Conservation (phyloP, 2,329 filamentous ascomycete species). For the Fusarium scirpi region DNA sequence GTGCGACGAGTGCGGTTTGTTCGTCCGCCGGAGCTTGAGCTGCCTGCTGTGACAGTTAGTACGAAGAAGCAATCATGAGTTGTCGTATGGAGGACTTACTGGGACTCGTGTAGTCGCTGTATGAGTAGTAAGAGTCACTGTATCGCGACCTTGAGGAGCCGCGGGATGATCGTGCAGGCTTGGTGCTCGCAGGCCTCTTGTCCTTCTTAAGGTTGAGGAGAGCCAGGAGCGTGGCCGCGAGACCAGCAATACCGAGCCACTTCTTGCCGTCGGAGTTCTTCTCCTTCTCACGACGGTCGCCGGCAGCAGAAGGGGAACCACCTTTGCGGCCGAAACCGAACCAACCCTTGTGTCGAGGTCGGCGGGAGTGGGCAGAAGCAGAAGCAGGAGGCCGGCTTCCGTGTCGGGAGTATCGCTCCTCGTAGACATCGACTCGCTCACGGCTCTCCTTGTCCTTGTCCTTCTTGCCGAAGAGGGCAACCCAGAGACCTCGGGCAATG, state of each 20-base stretch:
- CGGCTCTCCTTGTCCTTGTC: slow-evolving; percentile 57
- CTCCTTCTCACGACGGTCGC: slow-evolving; percentile 58
- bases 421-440: slow-evolving; percentile 70
- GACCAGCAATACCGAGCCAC: slow-evolving; percentile 66
- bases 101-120: slow-evolving; percentile 61
- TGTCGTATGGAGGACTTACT: slow-evolving; percentile 58
- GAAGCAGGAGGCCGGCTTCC: slow-evolving; percentile 53
- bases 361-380: slow-evolving; percentile 57
- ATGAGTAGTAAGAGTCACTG: slow-evolving; percentile 67
- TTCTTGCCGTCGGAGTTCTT: slow-evolving; percentile 63
- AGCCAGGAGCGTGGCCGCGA: slow-evolving; percentile 63
- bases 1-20: slow-evolving; percentile 52
- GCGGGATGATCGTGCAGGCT: slow-evolving; percentile 54
- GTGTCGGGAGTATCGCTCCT: slow-evolving; percentile 70
- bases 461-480: slow-evolving; percentile 71
- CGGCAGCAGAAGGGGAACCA: slow-evolving; percentile 54
- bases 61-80: neutral
- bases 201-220: slow-evolving; percentile 67
- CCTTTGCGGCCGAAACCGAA: slow-evolving; percentile 60
- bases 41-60: slow-evolving; percentile 54
- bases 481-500: slow-evolving; percentile 72
- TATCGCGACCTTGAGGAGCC: slow-evolving; percentile 61
- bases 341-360: slow-evolving; percentile 68
- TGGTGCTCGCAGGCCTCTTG: slow-evolving; percentile 58
- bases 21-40: slow-evolving; percentile 60